Conservation (phyloP, 345 rosid genomes). For the Ceriops decandra region DNA sequence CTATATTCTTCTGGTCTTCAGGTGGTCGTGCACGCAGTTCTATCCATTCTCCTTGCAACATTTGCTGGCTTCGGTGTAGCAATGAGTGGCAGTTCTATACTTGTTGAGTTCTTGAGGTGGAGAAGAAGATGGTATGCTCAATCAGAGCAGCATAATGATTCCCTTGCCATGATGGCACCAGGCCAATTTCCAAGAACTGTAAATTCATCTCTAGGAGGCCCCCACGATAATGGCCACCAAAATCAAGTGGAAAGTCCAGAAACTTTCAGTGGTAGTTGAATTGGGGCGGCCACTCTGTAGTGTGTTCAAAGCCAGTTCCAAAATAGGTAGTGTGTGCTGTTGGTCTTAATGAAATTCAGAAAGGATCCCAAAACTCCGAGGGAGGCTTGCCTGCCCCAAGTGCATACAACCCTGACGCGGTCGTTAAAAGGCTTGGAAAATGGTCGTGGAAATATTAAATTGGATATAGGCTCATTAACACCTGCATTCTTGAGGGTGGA, state of each 20-base stretch:
- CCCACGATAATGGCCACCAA: neutral
- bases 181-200: constrained; percentile 30
- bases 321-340: no score
- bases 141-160: constrained; percentile 17
- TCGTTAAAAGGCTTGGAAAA: no score
- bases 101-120: constrained; percentile 78
- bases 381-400: no score
- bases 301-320: no score
- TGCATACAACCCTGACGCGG: no score
- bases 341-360: no score
- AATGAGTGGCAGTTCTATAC: constrained; percentile 78
- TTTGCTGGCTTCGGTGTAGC: constrained; percentile 82
- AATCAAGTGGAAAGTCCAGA: constrained; percentile 23
- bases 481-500: no score
- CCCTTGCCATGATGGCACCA: constrained; percentile 23
- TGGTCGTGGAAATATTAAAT: no score
- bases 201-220: constrained; percentile 18
- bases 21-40: constrained; percentile 66
- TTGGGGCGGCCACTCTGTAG: no score
- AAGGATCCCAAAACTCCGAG: no score
- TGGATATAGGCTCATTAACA: no score
- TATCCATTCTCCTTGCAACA: constrained; percentile 73
- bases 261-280: neutral
- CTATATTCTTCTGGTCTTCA: constrained; percentile 8
- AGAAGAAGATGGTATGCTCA: constrained; percentile 48